Evolutionary conservation across 495 filamentous ascomycete species (phyloP).

Genomic region (Penicillium arizonense): DNA sequence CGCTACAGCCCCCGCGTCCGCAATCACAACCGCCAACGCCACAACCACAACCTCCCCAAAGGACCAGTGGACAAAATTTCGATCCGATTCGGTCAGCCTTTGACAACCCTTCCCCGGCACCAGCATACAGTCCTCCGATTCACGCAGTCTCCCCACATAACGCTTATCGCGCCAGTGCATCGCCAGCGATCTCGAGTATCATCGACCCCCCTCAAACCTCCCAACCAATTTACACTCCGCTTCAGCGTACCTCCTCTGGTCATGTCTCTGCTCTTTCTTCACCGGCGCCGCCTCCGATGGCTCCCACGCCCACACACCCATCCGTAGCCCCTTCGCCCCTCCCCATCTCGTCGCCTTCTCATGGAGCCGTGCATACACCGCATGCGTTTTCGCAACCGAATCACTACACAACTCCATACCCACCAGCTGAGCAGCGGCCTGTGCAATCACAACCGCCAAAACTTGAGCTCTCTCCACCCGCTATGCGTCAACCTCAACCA

Average conservation of each 20-base stretch:
- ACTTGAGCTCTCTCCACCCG: constrained; percentile 20
- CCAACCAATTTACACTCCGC: constrained; percentile 28
- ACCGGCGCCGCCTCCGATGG: constrained; percentile 25
- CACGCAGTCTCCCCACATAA: constrained; percentile 33
- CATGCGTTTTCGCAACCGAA: constrained; percentile 23
- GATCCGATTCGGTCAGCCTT: constrained; percentile 77
- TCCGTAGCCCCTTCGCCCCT: constrained; percentile 29
- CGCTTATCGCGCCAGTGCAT: constrained; percentile 71
- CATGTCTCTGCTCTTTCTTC: constrained; percentile 31
- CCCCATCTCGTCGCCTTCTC: constrained; percentile 23
- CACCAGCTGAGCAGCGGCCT: constrained; percentile 20
- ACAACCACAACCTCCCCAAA: constrained; percentile 28
- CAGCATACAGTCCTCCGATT: constrained; percentile 44
- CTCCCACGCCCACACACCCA: constrained; percentile 22
- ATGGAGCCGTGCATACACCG: constrained; percentile 19
- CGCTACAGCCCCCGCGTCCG: constrained; percentile 31
- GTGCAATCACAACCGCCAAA: constrained; percentile 21
- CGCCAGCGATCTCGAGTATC: constrained; percentile 84
- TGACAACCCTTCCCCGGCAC: constrained; percentile 58
- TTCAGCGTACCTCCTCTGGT: constrained; percentile 32
- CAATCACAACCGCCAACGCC: constrained; percentile 42
- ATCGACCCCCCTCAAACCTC: constrained; percentile 69
- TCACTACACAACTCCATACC: constrained; percentile 30
- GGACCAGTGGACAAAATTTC: constrained; percentile 75
- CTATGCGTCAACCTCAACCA: constrained; percentile 19